phyloP scores from a whole-genome alignment of 768 basidiomycete species.

The Glaciozyma antarctica region DNA sequence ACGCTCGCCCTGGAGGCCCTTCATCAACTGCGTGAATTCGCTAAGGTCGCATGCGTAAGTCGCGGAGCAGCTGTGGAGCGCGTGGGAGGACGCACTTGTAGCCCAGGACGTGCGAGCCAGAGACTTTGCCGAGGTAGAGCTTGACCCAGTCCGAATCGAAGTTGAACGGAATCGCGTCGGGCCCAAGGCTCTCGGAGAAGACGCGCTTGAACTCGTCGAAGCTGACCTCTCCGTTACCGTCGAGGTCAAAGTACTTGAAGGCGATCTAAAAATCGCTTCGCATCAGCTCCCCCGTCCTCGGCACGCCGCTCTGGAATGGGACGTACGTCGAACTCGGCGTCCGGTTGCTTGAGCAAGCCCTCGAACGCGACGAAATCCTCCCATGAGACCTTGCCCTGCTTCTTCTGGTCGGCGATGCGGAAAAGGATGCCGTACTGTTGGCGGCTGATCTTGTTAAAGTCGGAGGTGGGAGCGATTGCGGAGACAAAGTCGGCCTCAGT shows the following conservation, averaged over 20 bases:
- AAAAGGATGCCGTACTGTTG: constrained; percentile 84
- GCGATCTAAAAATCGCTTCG: constrained; percentile 11
- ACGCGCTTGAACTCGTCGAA: constrained; percentile 93
- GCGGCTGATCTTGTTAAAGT: constrained; percentile 74
- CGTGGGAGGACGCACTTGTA: constrained; percentile 29
- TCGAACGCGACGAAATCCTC: constrained; percentile 96
- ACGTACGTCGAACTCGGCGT: constrained; percentile 63
- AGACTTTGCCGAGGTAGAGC: constrained; percentile 85
- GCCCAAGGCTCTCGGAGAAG: constrained; percentile 66
- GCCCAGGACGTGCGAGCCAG: constrained; percentile 47
- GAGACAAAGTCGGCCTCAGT: constrained; percentile 83
- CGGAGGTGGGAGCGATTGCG: constrained; percentile 80
- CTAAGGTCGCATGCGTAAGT: constrained; percentile 50
- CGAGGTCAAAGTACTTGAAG: constrained; percentile 46
- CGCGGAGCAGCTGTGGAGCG: not conserved
- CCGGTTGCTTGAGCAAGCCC: constrained; percentile 81
- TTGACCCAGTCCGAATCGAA: constrained; percentile 79
- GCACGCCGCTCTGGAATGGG: constrained; percentile 57
- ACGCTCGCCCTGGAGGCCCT: constrained; percentile 94
- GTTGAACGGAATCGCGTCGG: constrained; percentile 81
- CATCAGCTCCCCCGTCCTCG: constrained; percentile 44
- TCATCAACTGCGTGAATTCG: constrained; percentile 98
- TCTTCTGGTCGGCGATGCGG: constrained; percentile 22
- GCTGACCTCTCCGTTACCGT: constrained; percentile 81
- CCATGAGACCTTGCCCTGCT: constrained; percentile 66